phyloP scores from a whole-genome alignment of 2,329 filamentous ascomycete genomes.

The Colletotrichum lentis region DNA sequence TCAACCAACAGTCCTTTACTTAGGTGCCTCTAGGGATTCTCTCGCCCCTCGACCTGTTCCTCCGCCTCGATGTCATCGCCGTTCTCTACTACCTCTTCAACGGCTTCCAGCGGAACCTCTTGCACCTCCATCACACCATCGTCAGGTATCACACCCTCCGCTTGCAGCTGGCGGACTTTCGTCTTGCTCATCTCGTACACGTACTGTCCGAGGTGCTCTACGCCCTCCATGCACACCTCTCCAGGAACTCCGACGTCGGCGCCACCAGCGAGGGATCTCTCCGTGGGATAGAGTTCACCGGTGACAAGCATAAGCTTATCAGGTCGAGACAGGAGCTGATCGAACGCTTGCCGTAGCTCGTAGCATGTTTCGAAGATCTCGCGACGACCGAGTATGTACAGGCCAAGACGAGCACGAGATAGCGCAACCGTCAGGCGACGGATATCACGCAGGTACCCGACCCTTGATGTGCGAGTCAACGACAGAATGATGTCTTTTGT shows the following conservation, averaged over 20 bases:
- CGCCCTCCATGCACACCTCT: conserved; percentile 80
- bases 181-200: conserved; percentile 93
- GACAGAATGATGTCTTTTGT: conserved; percentile 88
- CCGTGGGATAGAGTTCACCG: conserved; percentile 83
- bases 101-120: conserved; percentile 43
- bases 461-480: conserved; percentile 84
- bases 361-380: conserved; percentile 88
- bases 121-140: conserved; percentile 42
- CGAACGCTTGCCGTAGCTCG: conserved; percentile 88
- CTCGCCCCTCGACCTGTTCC: conserved; percentile 45
- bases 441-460: conserved; percentile 92
- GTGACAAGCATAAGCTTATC: conserved; percentile 84
- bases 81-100: conserved; percentile 40
- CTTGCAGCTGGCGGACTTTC: conserved; percentile 59
- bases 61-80: conserved; percentile 39
- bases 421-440: conserved; percentile 93
- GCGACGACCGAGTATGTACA: conserved; percentile 90
- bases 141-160: conserved; percentile 43
- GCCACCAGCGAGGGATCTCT: conserved; percentile 58
- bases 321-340: conserved; percentile 76
- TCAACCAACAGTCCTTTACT: neutral
- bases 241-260: conserved; percentile 60
- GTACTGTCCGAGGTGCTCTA: conserved; percentile 95
- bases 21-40: conserved; percentile 19
- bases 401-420: conserved; percentile 86